phyloP scores from a whole-genome alignment of 306 rosid species.

The Fragaria ananassa region DNA sequence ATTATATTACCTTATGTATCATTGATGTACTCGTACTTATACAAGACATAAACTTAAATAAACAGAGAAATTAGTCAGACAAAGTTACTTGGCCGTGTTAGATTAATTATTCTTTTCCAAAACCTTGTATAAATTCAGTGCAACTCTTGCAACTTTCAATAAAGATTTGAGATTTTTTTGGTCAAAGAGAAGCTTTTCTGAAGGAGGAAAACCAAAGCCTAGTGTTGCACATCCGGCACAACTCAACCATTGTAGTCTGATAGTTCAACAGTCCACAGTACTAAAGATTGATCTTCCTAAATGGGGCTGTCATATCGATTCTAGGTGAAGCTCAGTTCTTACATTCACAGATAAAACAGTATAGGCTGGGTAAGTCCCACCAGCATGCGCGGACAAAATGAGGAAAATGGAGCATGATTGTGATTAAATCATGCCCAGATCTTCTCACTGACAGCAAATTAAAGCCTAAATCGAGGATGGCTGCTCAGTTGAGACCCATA shows the following conservation, averaged over 20 bases:
- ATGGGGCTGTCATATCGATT: background rate
- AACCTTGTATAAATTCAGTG: background rate
- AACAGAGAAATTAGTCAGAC: background rate
- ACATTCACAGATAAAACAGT: background rate
- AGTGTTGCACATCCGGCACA: background rate
- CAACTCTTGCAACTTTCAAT: background rate
- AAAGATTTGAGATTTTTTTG: background rate
- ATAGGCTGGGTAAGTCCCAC: background rate
- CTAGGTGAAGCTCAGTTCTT: background rate
- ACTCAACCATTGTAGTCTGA: background rate
- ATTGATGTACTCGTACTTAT: background rate
- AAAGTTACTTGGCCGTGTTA: background rate
- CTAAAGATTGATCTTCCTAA: background rate
- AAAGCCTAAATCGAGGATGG: background rate
- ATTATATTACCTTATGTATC: background rate
- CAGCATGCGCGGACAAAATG: background rate
- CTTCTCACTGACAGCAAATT: background rate
- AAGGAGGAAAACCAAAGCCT: background rate
- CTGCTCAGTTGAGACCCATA: background rate
- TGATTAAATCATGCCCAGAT: background rate
- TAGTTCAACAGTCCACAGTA: background rate
- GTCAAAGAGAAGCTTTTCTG: background rate
- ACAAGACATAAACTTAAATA: background rate
- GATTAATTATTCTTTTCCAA: background rate
- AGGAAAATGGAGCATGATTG: background rate